A percentile compares a stretch with the other conserved stretches of the same genome.
Evolutionary conservation across 176 grass and related monocot genomes (phyloP).

Genomic region (Bonia amplexicaulis): DNA sequence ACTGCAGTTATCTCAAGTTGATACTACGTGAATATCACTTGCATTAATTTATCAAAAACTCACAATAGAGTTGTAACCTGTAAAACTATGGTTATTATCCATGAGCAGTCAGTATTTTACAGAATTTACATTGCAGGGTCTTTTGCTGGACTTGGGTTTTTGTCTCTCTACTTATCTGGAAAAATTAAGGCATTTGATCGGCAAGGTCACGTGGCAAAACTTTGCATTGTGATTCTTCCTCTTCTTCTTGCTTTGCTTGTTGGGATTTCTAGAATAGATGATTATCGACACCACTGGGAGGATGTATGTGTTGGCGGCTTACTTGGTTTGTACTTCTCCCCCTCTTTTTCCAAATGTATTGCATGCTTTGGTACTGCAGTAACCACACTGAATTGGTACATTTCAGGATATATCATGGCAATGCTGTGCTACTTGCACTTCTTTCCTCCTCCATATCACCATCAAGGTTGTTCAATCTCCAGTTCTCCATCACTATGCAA

Average conservation of each 20-base stretch:
- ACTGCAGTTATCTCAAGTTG: not conserved
- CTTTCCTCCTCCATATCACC: slow-evolving; percentile 70
- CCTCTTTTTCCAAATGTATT: not conserved
- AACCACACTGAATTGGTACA: not conserved
- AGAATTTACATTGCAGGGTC: slow-evolving; percentile 42
- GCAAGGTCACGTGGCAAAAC: slow-evolving; percentile 69
- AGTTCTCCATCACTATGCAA: not conserved
- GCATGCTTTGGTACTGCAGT: not conserved
- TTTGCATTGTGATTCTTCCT: slow-evolving; percentile 79
- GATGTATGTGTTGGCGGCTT: slow-evolving; percentile 72
- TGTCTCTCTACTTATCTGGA: slow-evolving; percentile 68
- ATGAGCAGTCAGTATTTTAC: not conserved
- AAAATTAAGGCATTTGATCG: slow-evolving; percentile 71
- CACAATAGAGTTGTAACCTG: not conserved
- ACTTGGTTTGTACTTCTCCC: slow-evolving; percentile 45
- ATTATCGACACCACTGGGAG: slow-evolving; percentile 90
- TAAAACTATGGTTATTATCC: not conserved
- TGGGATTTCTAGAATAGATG: slow-evolving; percentile 67
- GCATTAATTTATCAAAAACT: not conserved
- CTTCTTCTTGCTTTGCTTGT: slow-evolving; percentile 64
- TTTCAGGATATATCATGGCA: slow-evolving; percentile 52
- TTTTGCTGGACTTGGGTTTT: slow-evolving; percentile 88
- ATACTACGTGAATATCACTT: slow-evolving; percentile 1
- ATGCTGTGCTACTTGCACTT: slow-evolving; percentile 74
- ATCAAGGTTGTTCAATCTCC: slow-evolving; percentile 50